Conservation (phyloP, 73 alveolate species). For the Tetrahymena borealis region DNA sequence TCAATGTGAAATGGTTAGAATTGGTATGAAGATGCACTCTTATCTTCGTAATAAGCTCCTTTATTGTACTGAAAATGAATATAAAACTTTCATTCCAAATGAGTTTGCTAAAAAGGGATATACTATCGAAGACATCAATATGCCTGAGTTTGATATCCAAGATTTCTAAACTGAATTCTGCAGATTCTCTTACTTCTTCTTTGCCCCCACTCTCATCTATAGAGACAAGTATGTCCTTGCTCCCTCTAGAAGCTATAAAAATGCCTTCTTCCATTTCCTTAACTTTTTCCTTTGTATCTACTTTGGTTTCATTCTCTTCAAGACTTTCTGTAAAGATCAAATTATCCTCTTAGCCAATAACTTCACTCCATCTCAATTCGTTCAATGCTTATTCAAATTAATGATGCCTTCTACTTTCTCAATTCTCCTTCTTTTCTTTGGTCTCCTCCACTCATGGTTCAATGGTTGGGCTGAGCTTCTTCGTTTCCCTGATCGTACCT, state of each 20-base stretch:
- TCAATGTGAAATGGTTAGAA: constrained; percentile 70
- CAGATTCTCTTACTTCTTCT: constrained; percentile 59
- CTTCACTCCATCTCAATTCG: constrained; percentile 36
- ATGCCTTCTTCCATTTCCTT: constrained; percentile 19
- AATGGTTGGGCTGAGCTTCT: constrained; percentile 73
- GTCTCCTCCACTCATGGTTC: constrained; percentile 78
- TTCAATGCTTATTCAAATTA: constrained; percentile 38
- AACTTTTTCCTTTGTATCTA: constrained; percentile 46
- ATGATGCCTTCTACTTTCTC: constrained; percentile 70
- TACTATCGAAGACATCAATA: constrained; percentile 45
- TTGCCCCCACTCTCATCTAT: constrained; percentile 75
- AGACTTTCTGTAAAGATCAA: constrained; percentile 52
- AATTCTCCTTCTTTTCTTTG: constrained; percentile 63
- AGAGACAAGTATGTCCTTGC: constrained; percentile 64
- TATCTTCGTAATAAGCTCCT: constrained; percentile 75
- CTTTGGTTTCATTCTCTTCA: constrained; percentile 51
- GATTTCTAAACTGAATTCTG: constrained; percentile 38
- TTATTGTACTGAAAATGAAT: constrained; percentile 46
- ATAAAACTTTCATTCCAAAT: constrained; percentile 48
- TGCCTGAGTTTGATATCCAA: constrained; percentile 56
- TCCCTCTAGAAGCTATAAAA: constrained; percentile 25
- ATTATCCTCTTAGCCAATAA: constrained; percentile 42
- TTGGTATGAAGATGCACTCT: constrained; percentile 74
- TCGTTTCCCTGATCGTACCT: constrained; percentile 71
- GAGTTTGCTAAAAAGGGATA: constrained; percentile 50